Base-by-base conservation (phyloP, 2,329 filamentous ascomycete genomes). In the Talaromyces sp. region DNA sequence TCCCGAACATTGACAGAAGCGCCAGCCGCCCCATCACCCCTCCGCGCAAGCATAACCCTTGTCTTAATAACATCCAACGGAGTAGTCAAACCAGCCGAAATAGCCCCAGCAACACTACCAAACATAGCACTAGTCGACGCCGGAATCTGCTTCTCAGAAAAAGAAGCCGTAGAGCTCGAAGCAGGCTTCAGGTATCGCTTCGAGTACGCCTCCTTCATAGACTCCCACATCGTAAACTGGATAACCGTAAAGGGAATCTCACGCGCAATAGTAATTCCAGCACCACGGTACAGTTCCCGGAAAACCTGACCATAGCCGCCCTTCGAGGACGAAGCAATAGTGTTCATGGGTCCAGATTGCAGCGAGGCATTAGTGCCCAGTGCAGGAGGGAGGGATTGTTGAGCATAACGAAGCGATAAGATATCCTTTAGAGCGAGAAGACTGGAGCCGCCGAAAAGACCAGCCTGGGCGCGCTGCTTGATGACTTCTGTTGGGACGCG, bases 241-340 rank as follows among this genome's bases (percentile, higher is more conserved):
- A 99, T 89, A 9, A 97, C 87, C 2, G 95, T 97, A 68, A 99
- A 99, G 3, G 94, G 94, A 56, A 99, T 92, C 79, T 99, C 94
- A 54, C 94, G 86, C 77, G 97, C 88, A 47, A 99, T 87, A 1
- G 94, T 99, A 63, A 97, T 91, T 16, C 86, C 84, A 82, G 91
- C 96, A 1, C 95, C 94, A 32, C 94, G 82, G 74, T 99, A 99
- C 51, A 99, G 75, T 75, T 97, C 92, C 56, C 83, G 78, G 81
- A 90, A 86, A 43, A 97, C 88, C 22, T 85, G 66, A 76, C 56
- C 62, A 58, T 54, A 78, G 32, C 24, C 82, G 72, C 55, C 69
- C 66, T 37, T 71, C 63, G 30, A 61, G 56, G 54, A 77, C 59
- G 61, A 75, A 20, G 47, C 43, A n/a, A 39, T 27, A 4, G 49